Evolutionary conservation across 1,284 basidiomycete genomes (phyloP).

Genomic region (Ganoderma sp.): DNA sequence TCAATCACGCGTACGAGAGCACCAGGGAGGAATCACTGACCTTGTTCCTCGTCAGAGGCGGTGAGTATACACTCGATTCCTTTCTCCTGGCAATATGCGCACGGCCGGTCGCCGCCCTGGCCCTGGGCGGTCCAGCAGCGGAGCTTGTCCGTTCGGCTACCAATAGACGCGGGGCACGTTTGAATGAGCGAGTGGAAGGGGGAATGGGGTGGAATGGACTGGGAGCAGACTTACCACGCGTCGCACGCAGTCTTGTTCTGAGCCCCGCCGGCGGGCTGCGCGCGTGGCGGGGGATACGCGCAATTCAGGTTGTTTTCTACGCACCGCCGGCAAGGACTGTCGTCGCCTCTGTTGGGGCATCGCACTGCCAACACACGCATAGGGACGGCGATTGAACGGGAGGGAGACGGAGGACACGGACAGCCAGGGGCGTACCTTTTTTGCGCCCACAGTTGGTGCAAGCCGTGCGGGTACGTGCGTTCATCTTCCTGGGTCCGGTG

Average conservation of each 20-base stretch:
- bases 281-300: not conserved
- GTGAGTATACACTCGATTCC: not conserved
- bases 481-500: not conserved
- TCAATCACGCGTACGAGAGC: not conserved
- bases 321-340: not conserved
- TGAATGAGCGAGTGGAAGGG: not conserved
- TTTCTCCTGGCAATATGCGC: not conserved
- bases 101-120: not conserved
- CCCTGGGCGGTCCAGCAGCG: not conserved
- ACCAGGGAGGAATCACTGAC: not conserved
- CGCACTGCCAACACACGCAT: not conserved
- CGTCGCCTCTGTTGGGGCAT: not conserved
- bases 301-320: not conserved
- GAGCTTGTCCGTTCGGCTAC: not conserved
- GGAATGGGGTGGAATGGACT: too few relatives aligned
- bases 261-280: not conserved
- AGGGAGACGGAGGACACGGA: not conserved
- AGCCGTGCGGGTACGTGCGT: not conserved
- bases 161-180: not conserved
- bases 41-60: not conserved
- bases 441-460: not conserved
- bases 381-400: not conserved
- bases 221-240: not conserved
- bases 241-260: conserved; percentile 1
- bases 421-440: not conserved